These are phyloP conservation scores for Ascochyta lentis DNA, from an alignment of 2,329 filamentous ascomycete species.

Conservation along the genomic window DNA sequence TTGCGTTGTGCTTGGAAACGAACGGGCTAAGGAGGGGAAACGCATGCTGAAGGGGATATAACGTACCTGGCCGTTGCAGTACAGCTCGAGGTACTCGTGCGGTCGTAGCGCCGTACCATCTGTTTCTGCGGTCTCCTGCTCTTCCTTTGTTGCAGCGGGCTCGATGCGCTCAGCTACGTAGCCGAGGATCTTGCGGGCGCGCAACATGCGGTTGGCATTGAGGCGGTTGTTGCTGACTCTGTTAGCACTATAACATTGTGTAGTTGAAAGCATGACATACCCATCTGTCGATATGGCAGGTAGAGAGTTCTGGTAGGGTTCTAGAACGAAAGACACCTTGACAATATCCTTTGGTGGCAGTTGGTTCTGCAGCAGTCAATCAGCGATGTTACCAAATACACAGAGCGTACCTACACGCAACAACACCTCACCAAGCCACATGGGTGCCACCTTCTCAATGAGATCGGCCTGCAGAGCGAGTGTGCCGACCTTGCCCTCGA, in stretches of 20 bases:
- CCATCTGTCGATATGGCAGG: constrained; percentile 78
- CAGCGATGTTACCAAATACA: background rate
- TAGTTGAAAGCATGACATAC: constrained; percentile 51
- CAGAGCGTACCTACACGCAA: constrained; percentile 62
- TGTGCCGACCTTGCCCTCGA: constrained; percentile 83
- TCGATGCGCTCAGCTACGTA: constrained; percentile 95
- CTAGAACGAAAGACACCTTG: constrained; percentile 93
- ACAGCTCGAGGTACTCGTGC: constrained; percentile 93
- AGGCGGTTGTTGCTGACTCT: constrained; percentile 76
- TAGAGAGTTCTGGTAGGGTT: constrained; percentile 77
- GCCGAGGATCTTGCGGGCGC: constrained; percentile 90
- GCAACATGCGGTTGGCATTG: constrained; percentile 95
- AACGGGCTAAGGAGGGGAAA: background rate
- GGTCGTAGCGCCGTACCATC: constrained; percentile 63
- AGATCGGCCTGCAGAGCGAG: constrained; percentile 79
- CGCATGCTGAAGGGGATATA: background rate
- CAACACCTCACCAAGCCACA: constrained; percentile 91
- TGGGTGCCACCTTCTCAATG: constrained; percentile 84
- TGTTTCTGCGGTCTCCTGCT: constrained; percentile 53
- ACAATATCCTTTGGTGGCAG: constrained; percentile 87
- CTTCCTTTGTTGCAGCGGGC: constrained; percentile 63
- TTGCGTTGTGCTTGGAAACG: background rate
- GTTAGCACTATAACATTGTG: constrained; percentile 9
- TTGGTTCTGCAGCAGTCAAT: constrained; percentile 64
- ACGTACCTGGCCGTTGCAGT: constrained; percentile 88